Conservation (phyloP, 2,329 filamentous ascomycete genomes). For the Colletotrichum noveboracense region DNA sequence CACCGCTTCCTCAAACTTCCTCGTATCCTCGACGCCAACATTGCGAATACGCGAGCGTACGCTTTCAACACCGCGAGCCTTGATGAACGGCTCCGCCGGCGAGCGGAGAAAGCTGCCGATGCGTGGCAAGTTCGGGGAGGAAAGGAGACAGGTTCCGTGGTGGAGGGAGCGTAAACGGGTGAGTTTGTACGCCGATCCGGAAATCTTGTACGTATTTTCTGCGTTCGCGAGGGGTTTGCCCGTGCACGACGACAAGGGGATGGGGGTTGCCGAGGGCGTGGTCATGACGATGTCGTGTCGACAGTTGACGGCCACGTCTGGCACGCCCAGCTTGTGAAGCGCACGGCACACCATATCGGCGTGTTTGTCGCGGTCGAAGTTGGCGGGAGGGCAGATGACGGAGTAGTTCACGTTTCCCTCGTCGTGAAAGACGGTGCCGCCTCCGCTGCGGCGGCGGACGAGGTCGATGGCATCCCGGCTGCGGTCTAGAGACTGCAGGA, state of each 20-base stretch:
- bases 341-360: slow-evolving; percentile 94
- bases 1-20: slow-evolving; percentile 58
- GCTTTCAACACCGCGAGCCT: slow-evolving; percentile 87
- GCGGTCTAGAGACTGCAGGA: slow-evolving; percentile 45
- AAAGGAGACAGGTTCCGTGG: slow-evolving; percentile 88
- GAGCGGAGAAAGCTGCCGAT: slow-evolving; percentile 77
- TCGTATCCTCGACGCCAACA: slow-evolving; percentile 59
- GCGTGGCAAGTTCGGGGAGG: slow-evolving; percentile 73
- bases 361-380: slow-evolving; percentile 85
- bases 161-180: slow-evolving; percentile 83
- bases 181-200: slow-evolving; percentile 94
- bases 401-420: slow-evolving; percentile 93
- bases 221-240: background rate
- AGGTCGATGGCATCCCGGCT: slow-evolving; percentile 48
- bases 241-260: background rate
- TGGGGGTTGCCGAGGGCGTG: slow-evolving; percentile 21
- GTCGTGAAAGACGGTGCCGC: slow-evolving; percentile 95
- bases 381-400: slow-evolving; percentile 79
- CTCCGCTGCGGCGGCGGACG: slow-evolving; percentile 85
- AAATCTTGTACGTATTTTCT: slow-evolving; percentile 72
- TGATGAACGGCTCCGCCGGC: slow-evolving; percentile 78
- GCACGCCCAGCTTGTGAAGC: slow-evolving; percentile 63
- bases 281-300: slow-evolving; percentile 92
- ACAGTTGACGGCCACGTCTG: slow-evolving; percentile 77
- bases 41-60: slow-evolving; percentile 87